Conservation (phyloP, 2,329 filamentous ascomycete species). For the Fusarium dlaminii region DNA sequence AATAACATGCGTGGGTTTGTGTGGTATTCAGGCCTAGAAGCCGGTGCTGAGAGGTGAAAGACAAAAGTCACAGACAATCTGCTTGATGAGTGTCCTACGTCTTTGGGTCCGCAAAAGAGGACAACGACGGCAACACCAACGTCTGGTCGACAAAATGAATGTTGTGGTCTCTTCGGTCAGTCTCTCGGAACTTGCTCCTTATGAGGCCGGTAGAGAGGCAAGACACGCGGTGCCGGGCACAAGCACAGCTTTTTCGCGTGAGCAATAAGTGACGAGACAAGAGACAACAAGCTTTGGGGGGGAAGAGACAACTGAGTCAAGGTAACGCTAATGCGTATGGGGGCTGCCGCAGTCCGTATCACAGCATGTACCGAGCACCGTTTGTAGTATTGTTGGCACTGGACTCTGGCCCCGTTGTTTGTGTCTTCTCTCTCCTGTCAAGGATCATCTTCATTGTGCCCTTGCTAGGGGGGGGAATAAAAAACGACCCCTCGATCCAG, state of each 20-base stretch:
- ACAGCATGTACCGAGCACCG: constrained; percentile 38
- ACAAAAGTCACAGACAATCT: constrained; percentile 12
- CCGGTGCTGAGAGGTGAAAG: constrained; percentile 18
- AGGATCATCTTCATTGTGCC: constrained; percentile 18
- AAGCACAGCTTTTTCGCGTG: constrained; percentile 38
- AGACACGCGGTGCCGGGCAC: constrained; percentile 39
- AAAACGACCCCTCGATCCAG: too few relatives aligned
- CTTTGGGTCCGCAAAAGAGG: constrained; percentile 19
- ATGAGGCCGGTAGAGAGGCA: constrained; percentile 44
- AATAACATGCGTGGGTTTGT: constrained; percentile 30
- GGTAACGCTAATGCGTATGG: constrained; percentile 34
- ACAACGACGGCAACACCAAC: constrained; percentile 27
- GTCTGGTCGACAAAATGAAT: constrained; percentile 29
- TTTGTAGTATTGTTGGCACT: constrained; percentile 37
- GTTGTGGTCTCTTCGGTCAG: constrained; percentile 28
- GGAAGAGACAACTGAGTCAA: constrained; percentile 43
- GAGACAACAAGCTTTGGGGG: constrained; percentile 41
- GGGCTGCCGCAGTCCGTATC: constrained; percentile 21
- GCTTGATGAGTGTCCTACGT: constrained; percentile 32
- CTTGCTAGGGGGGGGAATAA: too few relatives aligned
- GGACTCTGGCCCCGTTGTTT: constrained; percentile 9
- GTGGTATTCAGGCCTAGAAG: constrained; percentile 31
- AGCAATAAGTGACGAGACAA: constrained; percentile 36
- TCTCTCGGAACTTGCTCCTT: constrained; percentile 42
- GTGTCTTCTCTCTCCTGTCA: constrained; percentile 7